Evolutionary conservation across 2,329 filamentous ascomycete species (phyloP).

Genomic region (Akanthomyces lecanii): DNA sequence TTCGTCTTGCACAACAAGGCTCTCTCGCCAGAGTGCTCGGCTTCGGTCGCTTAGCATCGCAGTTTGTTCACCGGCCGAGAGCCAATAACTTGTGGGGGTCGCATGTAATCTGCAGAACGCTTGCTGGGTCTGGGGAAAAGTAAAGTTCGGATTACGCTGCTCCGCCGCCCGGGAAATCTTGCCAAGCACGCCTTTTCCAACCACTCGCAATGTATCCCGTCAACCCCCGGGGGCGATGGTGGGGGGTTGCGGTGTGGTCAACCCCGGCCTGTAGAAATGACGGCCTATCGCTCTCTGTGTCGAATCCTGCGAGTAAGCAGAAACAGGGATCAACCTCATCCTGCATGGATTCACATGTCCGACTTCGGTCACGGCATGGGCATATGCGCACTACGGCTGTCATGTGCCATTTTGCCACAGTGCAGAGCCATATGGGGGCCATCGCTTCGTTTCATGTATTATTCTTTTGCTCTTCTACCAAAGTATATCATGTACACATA

Average conservation of each 20-base stretch:
- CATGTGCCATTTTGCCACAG: not conserved
- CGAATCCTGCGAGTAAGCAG: not conserved
- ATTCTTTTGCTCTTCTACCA: constrained; percentile 1
- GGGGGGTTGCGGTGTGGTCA: not conserved
- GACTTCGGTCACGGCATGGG: not conserved
- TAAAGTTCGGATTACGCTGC: too few relatives aligned
- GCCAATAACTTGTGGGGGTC: not conserved
- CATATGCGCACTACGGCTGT: not conserved
- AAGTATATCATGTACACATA: constrained; percentile 15
- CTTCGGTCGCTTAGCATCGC: constrained; percentile 15
- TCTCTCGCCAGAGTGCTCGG: not conserved
- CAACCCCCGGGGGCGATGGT: not conserved
- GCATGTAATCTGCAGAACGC: too few relatives aligned
- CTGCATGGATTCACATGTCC: not conserved
- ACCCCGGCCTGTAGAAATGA: not conserved
- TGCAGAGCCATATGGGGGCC: not conserved
- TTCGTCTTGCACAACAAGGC: not conserved
- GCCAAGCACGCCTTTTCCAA: not conserved
- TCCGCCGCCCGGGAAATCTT: not conserved
- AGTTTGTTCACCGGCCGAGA: not conserved
- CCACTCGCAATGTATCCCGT: not conserved
- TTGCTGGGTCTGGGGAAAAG: too few relatives aligned
- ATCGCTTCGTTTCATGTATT: not conserved
- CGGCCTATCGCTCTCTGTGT: not conserved
- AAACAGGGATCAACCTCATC: not conserved